These are phyloP conservation scores for Saccharomycopsis olivae DNA, from an alignment of 805 yeast species.

Conservation along the genomic window DNA sequence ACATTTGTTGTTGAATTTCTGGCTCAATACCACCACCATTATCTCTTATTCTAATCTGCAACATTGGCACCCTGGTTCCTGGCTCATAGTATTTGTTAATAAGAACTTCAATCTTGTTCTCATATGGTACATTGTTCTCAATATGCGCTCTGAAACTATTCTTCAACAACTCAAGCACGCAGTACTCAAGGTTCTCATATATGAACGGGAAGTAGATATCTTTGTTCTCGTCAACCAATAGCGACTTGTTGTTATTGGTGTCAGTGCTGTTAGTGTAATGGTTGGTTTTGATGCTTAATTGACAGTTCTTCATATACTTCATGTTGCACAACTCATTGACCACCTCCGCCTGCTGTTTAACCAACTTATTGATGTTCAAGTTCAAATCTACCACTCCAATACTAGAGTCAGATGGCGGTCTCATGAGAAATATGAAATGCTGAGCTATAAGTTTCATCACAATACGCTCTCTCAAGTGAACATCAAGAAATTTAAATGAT, in stretches of 20 bases:
- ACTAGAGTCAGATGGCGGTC: conserved; percentile 33
- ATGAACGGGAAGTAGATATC: conserved; percentile 64
- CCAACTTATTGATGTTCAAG: conserved; percentile 50
- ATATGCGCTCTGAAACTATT: conserved; percentile 84
- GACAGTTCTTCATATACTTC: conserved; percentile 71
- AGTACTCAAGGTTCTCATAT: conserved; percentile 79
- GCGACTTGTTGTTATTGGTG: conserved; percentile 5
- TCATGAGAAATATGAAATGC: conserved; percentile 64
- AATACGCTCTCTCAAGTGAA: conserved; percentile 74
- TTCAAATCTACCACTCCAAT: conserved; percentile 60
- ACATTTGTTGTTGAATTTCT: conserved; percentile 51
- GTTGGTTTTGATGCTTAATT: conserved; percentile 38
- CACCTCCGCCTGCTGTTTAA: conserved; percentile 55
- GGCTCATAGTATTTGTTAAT: conserved; percentile 12
- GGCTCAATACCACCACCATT: conserved; percentile 84
- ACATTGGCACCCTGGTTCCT: conserved; percentile 24
- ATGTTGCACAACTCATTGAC: conserved; percentile 77
- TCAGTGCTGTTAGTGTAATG: conserved; percentile 10
- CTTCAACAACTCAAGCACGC: conserved; percentile 76
- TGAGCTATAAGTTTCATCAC: conserved; percentile 79
- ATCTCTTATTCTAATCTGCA: conserved; percentile 74
- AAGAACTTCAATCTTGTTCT: conserved; percentile 21
- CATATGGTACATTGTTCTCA: conserved; percentile 36
- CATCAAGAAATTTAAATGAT: conserved; percentile 55
- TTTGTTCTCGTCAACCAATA: conserved; percentile 6